These are phyloP conservation scores for Trypanosoma mega DNA, from an alignment of 208 protist species.

Conservation along the genomic window DNA sequence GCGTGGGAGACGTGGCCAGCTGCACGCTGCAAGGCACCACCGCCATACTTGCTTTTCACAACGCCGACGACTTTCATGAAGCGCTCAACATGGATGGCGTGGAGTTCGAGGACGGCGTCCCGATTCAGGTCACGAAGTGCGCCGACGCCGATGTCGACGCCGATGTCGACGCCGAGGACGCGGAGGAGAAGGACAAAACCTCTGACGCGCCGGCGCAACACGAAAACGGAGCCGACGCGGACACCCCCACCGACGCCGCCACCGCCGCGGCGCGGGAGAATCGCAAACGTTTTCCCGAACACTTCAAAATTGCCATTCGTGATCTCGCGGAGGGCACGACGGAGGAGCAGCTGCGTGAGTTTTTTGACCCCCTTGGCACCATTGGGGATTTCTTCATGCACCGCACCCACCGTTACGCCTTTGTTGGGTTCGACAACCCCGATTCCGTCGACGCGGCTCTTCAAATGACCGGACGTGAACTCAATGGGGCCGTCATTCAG, in stretches of 20 bases:
- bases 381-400: conserved; percentile 56
- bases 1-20: conserved; percentile 45
- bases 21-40: conserved; percentile 33
- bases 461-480: conserved; percentile 13
- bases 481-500: conserved; percentile 21
- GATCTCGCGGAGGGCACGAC: conserved; percentile 35
- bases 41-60: conserved; percentile 32
- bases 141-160: too few species aligned
- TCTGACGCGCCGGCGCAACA: background rate
- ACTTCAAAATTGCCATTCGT: conserved; percentile 47
- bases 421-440: conserved; percentile 44
- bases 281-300: conserved; percentile 20
- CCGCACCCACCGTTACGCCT: conserved; percentile 36
- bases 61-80: conserved; percentile 36
- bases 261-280: conserved; percentile 16
- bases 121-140: conserved; percentile 27
- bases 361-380: conserved; percentile 45
- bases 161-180: too few species aligned
- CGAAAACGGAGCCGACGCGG: conserved; percentile 15
- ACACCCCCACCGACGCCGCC: conserved; percentile 21
- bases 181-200: background rate
- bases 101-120: conserved; percentile 33
- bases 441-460: conserved; percentile 25
- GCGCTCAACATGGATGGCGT: conserved; percentile 37
- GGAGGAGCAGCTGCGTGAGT: conserved; percentile 36